phyloP scores from a whole-genome alignment of 208 protist genomes.

The Leishmania tropica region DNA sequence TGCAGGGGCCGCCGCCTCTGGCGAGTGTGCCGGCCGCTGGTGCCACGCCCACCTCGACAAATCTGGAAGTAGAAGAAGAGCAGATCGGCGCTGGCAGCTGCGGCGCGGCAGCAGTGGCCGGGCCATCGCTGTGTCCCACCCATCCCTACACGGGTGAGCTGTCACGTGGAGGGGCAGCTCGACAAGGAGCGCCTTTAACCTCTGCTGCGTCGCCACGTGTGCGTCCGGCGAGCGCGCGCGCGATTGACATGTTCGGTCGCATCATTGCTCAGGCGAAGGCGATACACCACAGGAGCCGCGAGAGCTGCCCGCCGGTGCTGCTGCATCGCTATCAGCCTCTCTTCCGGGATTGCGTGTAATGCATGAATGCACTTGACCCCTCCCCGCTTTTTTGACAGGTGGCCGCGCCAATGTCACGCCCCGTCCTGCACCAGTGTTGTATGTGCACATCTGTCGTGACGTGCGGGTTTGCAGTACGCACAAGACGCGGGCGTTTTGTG shows the following conservation, averaged over 20 bases:
- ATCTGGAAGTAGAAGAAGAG: background rate
- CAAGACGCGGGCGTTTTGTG: too few relatives aligned
- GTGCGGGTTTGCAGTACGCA: too few relatives aligned
- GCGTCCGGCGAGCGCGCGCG: conserved; percentile 7
- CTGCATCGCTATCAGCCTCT: conserved; percentile 38
- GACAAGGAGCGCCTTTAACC: background rate
- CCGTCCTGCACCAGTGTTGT: background rate
- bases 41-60: background rate
- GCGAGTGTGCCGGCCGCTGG: background rate
- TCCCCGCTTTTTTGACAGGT: background rate
- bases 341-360: conserved; percentile 20
- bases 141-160: background rate
- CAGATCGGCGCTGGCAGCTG: background rate
- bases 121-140: background rate
- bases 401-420: background rate
- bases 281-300: conserved; percentile 23
- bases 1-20: background rate
- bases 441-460: background rate
- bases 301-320: conserved; percentile 31
- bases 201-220: background rate
- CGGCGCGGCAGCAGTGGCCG: background rate
- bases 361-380: background rate
- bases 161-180: background rate
- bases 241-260: conserved; percentile 7
- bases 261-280: conserved; percentile 15